Conservation (phyloP, 345 rosid species). For the Eucalyptus pauciflora region DNA sequence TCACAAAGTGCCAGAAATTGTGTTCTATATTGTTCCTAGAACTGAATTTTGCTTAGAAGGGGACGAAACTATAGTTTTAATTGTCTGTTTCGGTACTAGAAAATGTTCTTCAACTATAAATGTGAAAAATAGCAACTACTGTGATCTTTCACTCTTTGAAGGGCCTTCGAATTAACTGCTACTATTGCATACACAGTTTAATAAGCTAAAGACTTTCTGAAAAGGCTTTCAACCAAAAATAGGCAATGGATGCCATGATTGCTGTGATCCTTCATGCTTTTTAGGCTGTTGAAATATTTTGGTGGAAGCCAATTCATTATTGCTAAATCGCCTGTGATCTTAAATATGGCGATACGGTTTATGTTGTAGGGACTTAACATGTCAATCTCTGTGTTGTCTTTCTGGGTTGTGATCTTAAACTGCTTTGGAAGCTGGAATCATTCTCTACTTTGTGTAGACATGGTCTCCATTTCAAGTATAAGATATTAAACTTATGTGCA, state of each 20-base stretch:
- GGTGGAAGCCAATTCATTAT: background rate
- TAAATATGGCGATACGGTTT: background rate
- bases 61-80: background rate
- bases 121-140: background rate
- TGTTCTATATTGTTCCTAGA: background rate
- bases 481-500: background rate
- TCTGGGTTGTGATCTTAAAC: background rate
- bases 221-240: background rate
- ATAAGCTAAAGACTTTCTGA: background rate
- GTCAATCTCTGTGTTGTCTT: background rate
- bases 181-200: background rate
- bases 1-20: background rate
- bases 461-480: background rate
- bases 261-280: background rate
- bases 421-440: background rate
- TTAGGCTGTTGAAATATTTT: background rate
- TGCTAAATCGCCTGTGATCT: background rate
- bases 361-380: background rate
- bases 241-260: background rate
- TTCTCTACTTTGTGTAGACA: background rate
- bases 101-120: background rate
- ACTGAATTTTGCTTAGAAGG: background rate
- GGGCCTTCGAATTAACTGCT: background rate
- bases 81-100: background rate
- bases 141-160: background rate